Base-by-base conservation (phyloP, 2,329 filamentous ascomycete species). In the Corniculantispora saksenae region DNA sequence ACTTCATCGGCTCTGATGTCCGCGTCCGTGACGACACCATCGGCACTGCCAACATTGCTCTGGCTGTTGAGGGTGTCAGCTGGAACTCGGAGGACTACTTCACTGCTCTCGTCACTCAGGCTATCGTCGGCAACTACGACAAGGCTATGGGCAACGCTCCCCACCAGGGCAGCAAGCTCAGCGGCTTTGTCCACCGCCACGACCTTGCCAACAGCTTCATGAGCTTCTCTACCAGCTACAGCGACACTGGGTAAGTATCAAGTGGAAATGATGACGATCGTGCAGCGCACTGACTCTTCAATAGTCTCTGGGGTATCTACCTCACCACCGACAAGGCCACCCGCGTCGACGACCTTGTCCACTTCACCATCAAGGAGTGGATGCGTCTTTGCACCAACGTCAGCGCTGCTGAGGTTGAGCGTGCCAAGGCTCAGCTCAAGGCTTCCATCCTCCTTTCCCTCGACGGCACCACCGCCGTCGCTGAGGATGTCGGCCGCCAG, bases 81-180 rank as follows among this genome's bases (percentile, higher is more conserved):
- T 99, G 95, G 95, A 97, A 93, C 84, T 94, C 97, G 73, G 92
- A 96, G 69, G 94, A 98, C 83, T 99, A 99, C 88, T 99, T 97
- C 85, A 97, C 95, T 73, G 96, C 92, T 68, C 87, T 99, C 65
- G 94, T 99, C 71, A 93, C 95, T 66, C 95, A 99, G 86, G 95
- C 95, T 74, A 98, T 99, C 73, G 94, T 99, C 72, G 95, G 95
- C 78, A 99, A 99, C 89, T 99, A 97, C 89, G 95, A 99, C 84
- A 95, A 95, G 83, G 92, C 95, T 72, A 94, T 98, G 89, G 95
- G 96, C 77, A 97, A 95, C 81, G 95, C 95, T 67, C 91, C 94
- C 70, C 95, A 97, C 85, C 91, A 97, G 77, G 95, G 96, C 75
- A 97, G 93, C 91, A 97, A 96, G 87, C 92, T 99, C 74, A 97